Conservation (phyloP, 805 yeast species). For the Allodekkera sacchari region DNA sequence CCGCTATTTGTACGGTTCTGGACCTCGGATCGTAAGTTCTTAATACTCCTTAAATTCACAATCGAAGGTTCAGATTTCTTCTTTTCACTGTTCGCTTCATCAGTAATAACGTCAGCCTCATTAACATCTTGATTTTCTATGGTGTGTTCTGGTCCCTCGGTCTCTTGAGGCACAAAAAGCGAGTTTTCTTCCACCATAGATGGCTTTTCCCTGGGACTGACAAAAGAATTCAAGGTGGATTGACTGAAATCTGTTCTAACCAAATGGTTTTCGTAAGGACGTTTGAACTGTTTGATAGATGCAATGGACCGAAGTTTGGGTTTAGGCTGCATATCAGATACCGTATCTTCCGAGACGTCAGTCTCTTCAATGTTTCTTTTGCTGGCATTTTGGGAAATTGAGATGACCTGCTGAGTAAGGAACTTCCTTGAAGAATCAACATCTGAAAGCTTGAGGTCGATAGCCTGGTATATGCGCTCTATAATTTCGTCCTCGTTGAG, state of each 20-base stretch:
- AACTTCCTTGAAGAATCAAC: constrained; percentile 65
- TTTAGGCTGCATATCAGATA: constrained; percentile 6
- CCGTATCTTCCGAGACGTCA: constrained; percentile 7
- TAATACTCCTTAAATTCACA: constrained; percentile 52
- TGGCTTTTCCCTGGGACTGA: constrained; percentile 6
- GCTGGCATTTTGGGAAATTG: constrained; percentile 23
- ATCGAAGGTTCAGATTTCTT: constrained; percentile 25
- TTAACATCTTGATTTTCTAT: background rate
- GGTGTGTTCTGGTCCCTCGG: background rate
- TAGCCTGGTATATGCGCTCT: constrained; percentile 40
- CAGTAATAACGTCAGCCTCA: too few species aligned
- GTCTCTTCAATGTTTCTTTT: constrained; percentile 9
- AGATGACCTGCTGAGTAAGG: constrained; percentile 50
- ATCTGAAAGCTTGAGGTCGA: constrained; percentile 43
- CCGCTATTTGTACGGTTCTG: constrained; percentile 37
- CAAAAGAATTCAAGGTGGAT: constrained; percentile 36
- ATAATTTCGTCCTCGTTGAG: constrained; percentile 81
- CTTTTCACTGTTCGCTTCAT: too few species aligned
- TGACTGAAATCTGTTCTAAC: constrained; percentile 70
- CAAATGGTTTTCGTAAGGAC: constrained; percentile 52
- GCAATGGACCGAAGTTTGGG: constrained; percentile 1
- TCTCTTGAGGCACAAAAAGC: too few species aligned
- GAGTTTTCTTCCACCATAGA: too few species aligned
- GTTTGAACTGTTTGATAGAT: constrained; percentile 16
- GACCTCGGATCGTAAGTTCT: constrained; percentile 44